phyloP scores from a whole-genome alignment of 495 filamentous ascomycete genomes.

The Xylaria bambusicola region DNA sequence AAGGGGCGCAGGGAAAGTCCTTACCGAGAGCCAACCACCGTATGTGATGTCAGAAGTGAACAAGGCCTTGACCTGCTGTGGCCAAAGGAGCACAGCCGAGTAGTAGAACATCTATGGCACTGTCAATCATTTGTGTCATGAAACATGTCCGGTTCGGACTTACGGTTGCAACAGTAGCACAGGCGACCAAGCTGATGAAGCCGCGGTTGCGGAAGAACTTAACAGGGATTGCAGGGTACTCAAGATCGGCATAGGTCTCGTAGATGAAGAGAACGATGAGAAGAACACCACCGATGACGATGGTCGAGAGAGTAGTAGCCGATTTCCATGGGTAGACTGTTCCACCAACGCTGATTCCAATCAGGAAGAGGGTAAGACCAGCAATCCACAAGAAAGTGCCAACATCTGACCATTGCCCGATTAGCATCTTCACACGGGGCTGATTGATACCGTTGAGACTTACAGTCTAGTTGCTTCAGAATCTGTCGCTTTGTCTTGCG shows the following conservation, averaged over 20 bases:
- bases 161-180: constrained; percentile 36
- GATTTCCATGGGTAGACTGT: constrained; percentile 51
- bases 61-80: constrained; percentile 29
- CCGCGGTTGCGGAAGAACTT: constrained; percentile 47
- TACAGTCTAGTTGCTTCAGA: constrained; percentile 47
- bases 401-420: constrained; percentile 24
- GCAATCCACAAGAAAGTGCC: constrained; percentile 40
- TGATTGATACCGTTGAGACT: background rate
- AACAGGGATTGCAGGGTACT: constrained; percentile 41
- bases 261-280: constrained; percentile 49
- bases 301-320: constrained; percentile 46
- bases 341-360: constrained; percentile 56
- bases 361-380: constrained; percentile 47
- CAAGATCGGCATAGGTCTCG: constrained; percentile 39
- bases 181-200: constrained; percentile 44
- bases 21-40: constrained; percentile 32
- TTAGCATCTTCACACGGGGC: background rate
- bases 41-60: constrained; percentile 31
- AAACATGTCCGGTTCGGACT: background rate
- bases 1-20: background rate
- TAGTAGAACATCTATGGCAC: constrained; percentile 34
- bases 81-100: constrained; percentile 31
- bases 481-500: constrained; percentile 33
- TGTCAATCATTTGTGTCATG: background rate
- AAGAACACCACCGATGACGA: constrained; percentile 44